phyloP scores from a whole-genome alignment of 2,329 filamentous ascomycete genomes.

The Colletotrichum limetticola region DNA sequence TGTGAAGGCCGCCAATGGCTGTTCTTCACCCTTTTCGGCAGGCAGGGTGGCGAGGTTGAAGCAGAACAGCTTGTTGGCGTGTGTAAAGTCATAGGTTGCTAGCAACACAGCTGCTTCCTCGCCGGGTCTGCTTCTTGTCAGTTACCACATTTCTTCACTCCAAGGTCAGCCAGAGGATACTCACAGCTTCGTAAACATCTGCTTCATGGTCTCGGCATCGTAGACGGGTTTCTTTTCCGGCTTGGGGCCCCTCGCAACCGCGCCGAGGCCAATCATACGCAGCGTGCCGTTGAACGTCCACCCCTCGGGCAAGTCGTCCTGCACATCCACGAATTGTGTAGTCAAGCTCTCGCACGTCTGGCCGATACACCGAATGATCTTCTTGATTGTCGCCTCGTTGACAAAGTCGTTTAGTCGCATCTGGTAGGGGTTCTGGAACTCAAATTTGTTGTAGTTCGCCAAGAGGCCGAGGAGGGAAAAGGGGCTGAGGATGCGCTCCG shows the following conservation, averaged over 20 bases:
- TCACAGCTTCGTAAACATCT: conserved; percentile 82
- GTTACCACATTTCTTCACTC: background rate
- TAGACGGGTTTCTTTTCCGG: conserved; percentile 69
- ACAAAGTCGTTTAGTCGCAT: conserved; percentile 94
- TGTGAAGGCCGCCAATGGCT: conserved; percentile 83
- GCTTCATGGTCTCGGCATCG: conserved; percentile 83
- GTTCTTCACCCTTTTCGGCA: conserved; percentile 73
- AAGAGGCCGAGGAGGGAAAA: conserved; percentile 87
- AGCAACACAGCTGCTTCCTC: conserved; percentile 83
- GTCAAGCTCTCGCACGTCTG: conserved; percentile 75
- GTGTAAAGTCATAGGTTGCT: conserved; percentile 90
- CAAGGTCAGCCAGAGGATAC: conserved; percentile 44
- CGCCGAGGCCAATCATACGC: conserved; percentile 84
- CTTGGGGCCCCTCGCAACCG: conserved; percentile 76
- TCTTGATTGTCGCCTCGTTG: conserved; percentile 87
- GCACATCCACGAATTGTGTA: conserved; percentile 83
- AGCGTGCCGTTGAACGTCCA: conserved; percentile 88
- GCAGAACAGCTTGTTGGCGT: conserved; percentile 96
- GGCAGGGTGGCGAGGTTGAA: conserved; percentile 79
- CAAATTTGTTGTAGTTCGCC: conserved; percentile 99
- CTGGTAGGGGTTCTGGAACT: conserved; percentile 96
- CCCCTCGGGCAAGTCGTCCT: conserved; percentile 89
- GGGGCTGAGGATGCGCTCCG: conserved; percentile 73
- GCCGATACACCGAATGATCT: conserved; percentile 82
- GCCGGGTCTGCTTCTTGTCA: conserved; percentile 70